Conservation (phyloP, 495 filamentous ascomycete genomes). For the Evansstolkia leycettana region DNA sequence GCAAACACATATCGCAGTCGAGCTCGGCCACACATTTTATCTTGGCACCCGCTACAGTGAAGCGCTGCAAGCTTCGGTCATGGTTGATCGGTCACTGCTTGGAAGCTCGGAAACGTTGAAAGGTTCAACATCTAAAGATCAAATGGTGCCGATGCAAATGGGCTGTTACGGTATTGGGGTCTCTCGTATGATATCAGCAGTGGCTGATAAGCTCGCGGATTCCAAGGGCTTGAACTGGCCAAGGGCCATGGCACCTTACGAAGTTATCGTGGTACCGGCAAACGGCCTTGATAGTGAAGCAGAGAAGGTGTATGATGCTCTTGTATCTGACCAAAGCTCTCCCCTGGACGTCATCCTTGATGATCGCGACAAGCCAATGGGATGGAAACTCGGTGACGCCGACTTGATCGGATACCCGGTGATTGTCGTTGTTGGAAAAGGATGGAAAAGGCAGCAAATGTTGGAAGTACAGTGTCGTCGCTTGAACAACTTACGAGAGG, state of each 20-base stretch:
- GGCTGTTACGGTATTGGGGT: conserved; percentile 94
- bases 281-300: conserved; percentile 34
- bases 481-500: conserved; percentile 29
- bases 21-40: conserved; percentile 91
- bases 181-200: conserved; percentile 78
- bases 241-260: conserved; percentile 70
- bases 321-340: conserved; percentile 17
- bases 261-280: conserved; percentile 55
- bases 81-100: conserved; percentile 19
- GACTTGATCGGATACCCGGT: conserved; percentile 83
- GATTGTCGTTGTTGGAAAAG: conserved; percentile 62
- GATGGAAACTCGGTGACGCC: conserved; percentile 82
- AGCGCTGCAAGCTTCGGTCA: conserved; percentile 52
- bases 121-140: conserved; percentile 8
- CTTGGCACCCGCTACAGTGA: conserved; percentile 80
- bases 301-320: conserved; percentile 47
- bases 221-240: conserved; percentile 81
- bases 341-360: conserved; percentile 58
- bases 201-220: conserved; percentile 64
- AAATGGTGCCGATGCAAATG: conserved; percentile 62
- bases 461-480: conserved; percentile 73
- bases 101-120: conserved; percentile 6
- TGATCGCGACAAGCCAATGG: conserved; percentile 56
- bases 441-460: conserved; percentile 49
- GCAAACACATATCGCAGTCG: conserved; percentile 60